These are phyloP conservation scores for Ceratocystis eucalypticola DNA, from an alignment of 2,329 filamentous ascomycete species.

Conservation along the genomic window DNA sequence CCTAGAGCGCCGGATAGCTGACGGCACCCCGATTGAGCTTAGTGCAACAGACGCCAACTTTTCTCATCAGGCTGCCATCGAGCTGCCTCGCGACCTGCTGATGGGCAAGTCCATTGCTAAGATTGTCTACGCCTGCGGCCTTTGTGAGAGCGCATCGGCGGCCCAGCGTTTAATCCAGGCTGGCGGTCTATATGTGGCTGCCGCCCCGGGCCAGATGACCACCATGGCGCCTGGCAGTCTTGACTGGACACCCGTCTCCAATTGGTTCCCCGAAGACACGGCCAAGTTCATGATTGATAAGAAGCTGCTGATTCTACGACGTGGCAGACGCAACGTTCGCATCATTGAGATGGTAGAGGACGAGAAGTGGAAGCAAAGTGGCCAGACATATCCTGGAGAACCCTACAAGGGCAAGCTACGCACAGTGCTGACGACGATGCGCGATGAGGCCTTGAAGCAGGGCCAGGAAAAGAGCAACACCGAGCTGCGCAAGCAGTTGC, in stretches of 20 bases:
- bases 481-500: slow-evolving; percentile 25
- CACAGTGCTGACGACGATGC: slow-evolving; percentile 29
- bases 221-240: slow-evolving; percentile 37
- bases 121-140: slow-evolving; percentile 46
- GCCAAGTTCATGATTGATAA: slow-evolving; percentile 47
- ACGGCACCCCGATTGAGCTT: slow-evolving; percentile 12
- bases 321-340: slow-evolving; percentile 50
- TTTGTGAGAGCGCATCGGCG: slow-evolving; percentile 42
- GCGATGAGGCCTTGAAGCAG: slow-evolving; percentile 27
- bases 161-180: slow-evolving; percentile 43
- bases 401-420: slow-evolving; percentile 37
- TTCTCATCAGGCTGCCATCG: slow-evolving; percentile 40
- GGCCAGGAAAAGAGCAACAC: slow-evolving; percentile 23
- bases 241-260: slow-evolving; percentile 47
- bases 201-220: slow-evolving; percentile 31
- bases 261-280: slow-evolving; percentile 44
- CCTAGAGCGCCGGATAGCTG: slow-evolving; percentile 16
- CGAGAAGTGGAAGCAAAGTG: slow-evolving; percentile 37
- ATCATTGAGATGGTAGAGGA: slow-evolving; percentile 47
- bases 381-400: slow-evolving; percentile 41
- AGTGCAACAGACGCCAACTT: slow-evolving; percentile 30
- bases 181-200: slow-evolving; percentile 49
- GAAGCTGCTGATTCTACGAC: slow-evolving; percentile 45
- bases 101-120: slow-evolving; percentile 40
- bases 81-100: slow-evolving; percentile 46